phyloP scores from a whole-genome alignment of 2,329 filamentous ascomycete genomes.

The Xylaria sp. region DNA sequence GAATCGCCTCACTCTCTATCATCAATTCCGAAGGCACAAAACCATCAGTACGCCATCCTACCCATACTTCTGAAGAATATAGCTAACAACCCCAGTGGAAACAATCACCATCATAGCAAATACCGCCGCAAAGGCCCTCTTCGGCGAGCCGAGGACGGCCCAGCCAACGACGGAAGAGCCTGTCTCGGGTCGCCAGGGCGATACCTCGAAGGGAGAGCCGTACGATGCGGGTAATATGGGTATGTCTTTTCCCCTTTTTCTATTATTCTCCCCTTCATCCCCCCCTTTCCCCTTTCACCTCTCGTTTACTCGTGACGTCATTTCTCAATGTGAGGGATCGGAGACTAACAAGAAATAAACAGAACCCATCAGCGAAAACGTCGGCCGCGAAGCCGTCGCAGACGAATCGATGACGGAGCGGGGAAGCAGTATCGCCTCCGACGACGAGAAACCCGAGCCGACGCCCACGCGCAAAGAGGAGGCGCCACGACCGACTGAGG shows the following conservation, averaged over 20 bases:
- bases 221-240: slow-evolving; percentile 75
- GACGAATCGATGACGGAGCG: not conserved
- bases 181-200: slow-evolving; percentile 62
- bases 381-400: not conserved
- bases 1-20: too few species aligned
- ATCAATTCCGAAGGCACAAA: too few species aligned
- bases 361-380: slow-evolving; percentile 5
- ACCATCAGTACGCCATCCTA: not conserved
- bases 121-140: slow-evolving; percentile 45
- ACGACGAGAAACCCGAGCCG: too few species aligned
- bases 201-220: slow-evolving; percentile 63
- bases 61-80: not conserved
- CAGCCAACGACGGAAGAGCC: slow-evolving; percentile 52
- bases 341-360: too few species aligned
- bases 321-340: too few species aligned
- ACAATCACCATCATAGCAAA: slow-evolving; percentile 53
- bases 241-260: slow-evolving; percentile 35
- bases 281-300: not conserved
- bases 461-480: too few species aligned
- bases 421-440: slow-evolving; percentile 7
- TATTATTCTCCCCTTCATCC: not conserved
- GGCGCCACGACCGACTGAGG: too few species aligned
- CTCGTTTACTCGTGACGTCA: too few species aligned
- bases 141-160: slow-evolving; percentile 35
- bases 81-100: slow-evolving; percentile 47